phyloP scores from a whole-genome alignment of 2,329 filamentous ascomycete species.

The Alternaria burnsii region DNA sequence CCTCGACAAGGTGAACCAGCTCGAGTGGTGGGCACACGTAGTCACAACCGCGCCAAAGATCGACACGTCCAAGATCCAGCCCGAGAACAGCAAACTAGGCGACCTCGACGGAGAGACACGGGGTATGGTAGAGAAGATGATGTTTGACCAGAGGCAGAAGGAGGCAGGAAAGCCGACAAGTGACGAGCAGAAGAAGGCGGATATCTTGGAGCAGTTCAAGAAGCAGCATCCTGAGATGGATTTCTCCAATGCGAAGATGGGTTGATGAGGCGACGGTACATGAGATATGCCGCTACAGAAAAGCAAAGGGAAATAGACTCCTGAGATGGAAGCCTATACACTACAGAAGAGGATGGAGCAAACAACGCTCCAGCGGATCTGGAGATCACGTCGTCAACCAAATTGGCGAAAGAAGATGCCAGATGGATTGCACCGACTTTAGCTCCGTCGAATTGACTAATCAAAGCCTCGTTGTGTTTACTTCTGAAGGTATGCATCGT shows the following conservation, averaged over 20 bases:
- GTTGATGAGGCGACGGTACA: constrained; percentile 30
- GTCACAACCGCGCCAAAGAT: constrained; percentile 87
- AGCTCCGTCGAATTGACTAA: not conserved
- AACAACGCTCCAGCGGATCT: not conserved
- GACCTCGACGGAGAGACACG: constrained; percentile 95
- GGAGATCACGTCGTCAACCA: not conserved
- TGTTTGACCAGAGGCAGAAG: constrained; percentile 98
- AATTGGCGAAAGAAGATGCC: not conserved
- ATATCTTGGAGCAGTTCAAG: constrained; percentile 91
- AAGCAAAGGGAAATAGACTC: not conserved
- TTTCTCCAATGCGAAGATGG: constrained; percentile 71
- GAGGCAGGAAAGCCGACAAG: constrained; percentile 87
- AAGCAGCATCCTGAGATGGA: constrained; percentile 77
- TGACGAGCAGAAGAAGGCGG: constrained; percentile 94
- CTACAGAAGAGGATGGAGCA: not conserved
- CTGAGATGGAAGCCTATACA: not conserved
- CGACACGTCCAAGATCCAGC: constrained; percentile 93
- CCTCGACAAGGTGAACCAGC: constrained; percentile 94
- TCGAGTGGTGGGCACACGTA: constrained; percentile 98
- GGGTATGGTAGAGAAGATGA: constrained; percentile 99
- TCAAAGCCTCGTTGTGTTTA: not conserved
- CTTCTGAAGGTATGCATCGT: not conserved
- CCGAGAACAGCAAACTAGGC: constrained; percentile 88
- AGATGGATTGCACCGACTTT: not conserved
- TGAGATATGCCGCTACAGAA: not conserved